Conservation (phyloP, 495 filamentous ascomycete species). For the Aspergillus ellipticus region DNA sequence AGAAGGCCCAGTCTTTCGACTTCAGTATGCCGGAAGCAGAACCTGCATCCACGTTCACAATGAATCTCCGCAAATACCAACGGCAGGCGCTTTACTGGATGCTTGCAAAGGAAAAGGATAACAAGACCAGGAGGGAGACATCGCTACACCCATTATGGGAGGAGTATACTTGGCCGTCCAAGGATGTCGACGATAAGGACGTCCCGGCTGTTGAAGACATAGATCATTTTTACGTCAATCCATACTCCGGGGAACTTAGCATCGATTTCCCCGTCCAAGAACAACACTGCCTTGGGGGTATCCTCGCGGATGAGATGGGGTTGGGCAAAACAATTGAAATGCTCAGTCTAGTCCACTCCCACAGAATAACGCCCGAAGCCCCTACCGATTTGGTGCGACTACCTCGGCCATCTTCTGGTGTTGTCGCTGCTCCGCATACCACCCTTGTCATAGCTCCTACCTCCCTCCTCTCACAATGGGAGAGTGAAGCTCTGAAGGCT, state of each 20-base stretch:
- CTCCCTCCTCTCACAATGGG: conserved; percentile 91
- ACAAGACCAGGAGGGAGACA: conserved; percentile 57
- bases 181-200: conserved; percentile 79
- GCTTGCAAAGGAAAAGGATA: conserved; percentile 84
- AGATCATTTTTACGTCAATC: conserved; percentile 86
- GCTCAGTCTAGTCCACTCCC: conserved; percentile 86
- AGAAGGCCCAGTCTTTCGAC: conserved; percentile 95
- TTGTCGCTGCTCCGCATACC: conserved; percentile 75
- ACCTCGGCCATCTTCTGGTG: conserved; percentile 45
- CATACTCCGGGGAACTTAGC: conserved; percentile 93
- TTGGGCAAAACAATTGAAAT: conserved; percentile 97
- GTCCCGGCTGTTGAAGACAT: conserved; percentile 60
- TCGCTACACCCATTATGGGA: conserved; percentile 99
- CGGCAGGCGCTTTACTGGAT: conserved; percentile 96
- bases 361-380: conserved; percentile 55
- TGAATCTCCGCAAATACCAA: conserved; percentile 88
- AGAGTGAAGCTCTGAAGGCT: conserved; percentile 87
- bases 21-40: conserved; percentile 85
- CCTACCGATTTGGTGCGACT: conserved; percentile 58
- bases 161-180: conserved; percentile 84
- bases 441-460: conserved; percentile 95
- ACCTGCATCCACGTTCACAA: conserved; percentile 72
- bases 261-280: conserved; percentile 88
- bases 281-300: conserved; percentile 89
- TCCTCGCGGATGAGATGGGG: conserved; percentile 89